Conservation (phyloP, 768 basidiomycete species). For the Leucocoprinus sp. region DNA sequence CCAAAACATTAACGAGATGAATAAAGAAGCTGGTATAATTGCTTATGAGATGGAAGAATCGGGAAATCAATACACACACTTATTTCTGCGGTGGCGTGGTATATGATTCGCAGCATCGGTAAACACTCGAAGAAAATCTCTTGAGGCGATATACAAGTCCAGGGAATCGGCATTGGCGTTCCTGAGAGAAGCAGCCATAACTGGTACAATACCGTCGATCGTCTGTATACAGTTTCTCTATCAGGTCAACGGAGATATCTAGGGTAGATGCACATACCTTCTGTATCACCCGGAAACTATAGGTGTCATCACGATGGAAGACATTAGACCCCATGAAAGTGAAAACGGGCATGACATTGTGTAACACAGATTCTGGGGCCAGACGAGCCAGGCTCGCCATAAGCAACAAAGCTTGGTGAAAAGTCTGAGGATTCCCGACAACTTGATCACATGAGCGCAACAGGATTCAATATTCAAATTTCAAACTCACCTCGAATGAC, state of each 20-base stretch:
- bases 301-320: constrained; percentile 92
- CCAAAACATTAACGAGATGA: constrained; percentile 79
- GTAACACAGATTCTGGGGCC: constrained; percentile 84
- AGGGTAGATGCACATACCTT: constrained; percentile 40
- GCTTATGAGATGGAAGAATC: background rate
- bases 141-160: constrained; percentile 59
- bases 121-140: constrained; percentile 84
- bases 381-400: constrained; percentile 79
- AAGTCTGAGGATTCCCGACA: constrained; percentile 88
- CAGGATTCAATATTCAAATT: background rate
- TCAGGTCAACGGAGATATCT: background rate
- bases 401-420: constrained; percentile 84
- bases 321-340: constrained; percentile 99
- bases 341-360: constrained; percentile 96
- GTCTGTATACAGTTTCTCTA: constrained; percentile 43
- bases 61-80: constrained; percentile 37
- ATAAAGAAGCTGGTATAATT: constrained; percentile 64
- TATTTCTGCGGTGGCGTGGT: constrained; percentile 85
- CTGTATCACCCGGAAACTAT: constrained; percentile 93
- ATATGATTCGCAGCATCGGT: constrained; percentile 89
- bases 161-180: constrained; percentile 42
- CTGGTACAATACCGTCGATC: constrained; percentile 87
- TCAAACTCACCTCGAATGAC: constrained; percentile 61
- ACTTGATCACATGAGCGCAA: constrained; percentile 33
- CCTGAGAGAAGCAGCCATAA: constrained; percentile 79